Percentiles rank a stretch among this genome's conserved stretches.
Conservation (phyloP, 441 rosid species). For the Heliophila coronopifolia region DNA sequence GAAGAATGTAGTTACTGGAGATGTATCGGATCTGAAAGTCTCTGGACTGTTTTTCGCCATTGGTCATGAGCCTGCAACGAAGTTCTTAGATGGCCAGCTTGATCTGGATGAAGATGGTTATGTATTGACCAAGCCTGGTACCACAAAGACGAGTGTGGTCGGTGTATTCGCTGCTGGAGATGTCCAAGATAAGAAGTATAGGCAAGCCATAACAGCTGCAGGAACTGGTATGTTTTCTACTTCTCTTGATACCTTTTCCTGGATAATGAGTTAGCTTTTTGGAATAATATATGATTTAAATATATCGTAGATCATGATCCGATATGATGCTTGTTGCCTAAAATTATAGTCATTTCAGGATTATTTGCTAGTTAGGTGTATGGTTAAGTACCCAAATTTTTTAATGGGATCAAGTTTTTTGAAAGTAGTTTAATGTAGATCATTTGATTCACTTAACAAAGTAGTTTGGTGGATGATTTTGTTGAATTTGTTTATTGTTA, state of each 20-base stretch:
- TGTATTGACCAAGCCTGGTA: slow-evolving; percentile 41
- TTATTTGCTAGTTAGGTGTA: neutral
- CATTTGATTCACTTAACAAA: neutral
- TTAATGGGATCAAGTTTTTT: too few species aligned
- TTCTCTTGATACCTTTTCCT: neutral
- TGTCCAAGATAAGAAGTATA: slow-evolving; percentile 43
- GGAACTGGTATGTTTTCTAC: slow-evolving; percentile 29
- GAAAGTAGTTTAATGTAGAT: too few species aligned
- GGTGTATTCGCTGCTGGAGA: slow-evolving; percentile 53
- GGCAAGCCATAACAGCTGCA: slow-evolving; percentile 33
- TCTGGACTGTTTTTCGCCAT: slow-evolving; percentile 47
- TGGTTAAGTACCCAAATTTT: too few species aligned
- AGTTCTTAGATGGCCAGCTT: slow-evolving; percentile 43
- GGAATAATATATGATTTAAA: neutral
- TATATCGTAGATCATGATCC: neutral
- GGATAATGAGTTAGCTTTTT: neutral
- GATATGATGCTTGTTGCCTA: neutral
- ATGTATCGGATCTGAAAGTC: slow-evolving; percentile 35
- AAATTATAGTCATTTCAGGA: too few species aligned
- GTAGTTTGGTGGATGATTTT: neutral
- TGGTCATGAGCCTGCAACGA: slow-evolving; percentile 48
- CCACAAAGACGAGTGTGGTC: slow-evolving; percentile 34
- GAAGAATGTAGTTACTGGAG: slow-evolving; percentile 41
- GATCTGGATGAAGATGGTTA: slow-evolving; percentile 44
- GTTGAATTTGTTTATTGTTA: slow-evolving; percentile 1